These are phyloP conservation scores for Fusarium sp. DNA, from an alignment of 2,329 filamentous ascomycete species.

Conservation along the genomic window DNA sequence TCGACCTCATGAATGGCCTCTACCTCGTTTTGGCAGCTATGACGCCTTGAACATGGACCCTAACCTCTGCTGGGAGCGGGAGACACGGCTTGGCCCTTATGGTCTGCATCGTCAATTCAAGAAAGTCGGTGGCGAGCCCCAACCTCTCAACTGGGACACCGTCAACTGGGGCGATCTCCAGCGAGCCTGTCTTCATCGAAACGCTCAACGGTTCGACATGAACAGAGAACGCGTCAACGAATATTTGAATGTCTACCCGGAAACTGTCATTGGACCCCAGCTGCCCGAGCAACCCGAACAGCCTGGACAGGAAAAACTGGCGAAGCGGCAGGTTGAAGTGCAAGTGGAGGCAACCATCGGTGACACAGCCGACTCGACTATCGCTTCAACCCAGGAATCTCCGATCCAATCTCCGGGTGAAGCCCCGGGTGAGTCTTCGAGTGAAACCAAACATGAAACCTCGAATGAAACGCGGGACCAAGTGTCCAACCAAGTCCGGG, in stretches of 20 bases:
- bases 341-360: slow-evolving; percentile 5
- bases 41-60: slow-evolving; percentile 72
- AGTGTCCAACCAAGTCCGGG: neutral
- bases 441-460: neutral
- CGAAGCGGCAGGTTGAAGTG: slow-evolving; percentile 24
- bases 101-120: slow-evolving; percentile 68
- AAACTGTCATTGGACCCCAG: slow-evolving; percentile 45
- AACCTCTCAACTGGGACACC: slow-evolving; percentile 70
- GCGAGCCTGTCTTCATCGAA: slow-evolving; percentile 74
- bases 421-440: neutral
- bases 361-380: neutral
- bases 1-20: slow-evolving; percentile 71
- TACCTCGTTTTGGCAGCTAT: slow-evolving; percentile 75
- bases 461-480: neutral
- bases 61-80: slow-evolving; percentile 77
- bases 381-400: slow-evolving; percentile 1
- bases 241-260: slow-evolving; percentile 61
- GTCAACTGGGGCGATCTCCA: slow-evolving; percentile 83
- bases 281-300: slow-evolving; percentile 24
- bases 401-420: neutral
- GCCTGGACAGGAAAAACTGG: slow-evolving; percentile 18
- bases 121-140: slow-evolving; percentile 57
- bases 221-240: slow-evolving; percentile 59
- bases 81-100: slow-evolving; percentile 79
- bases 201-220: slow-evolving; percentile 74